Conservation (phyloP, 2,329 filamentous ascomycete genomes). For the Colletotrichum lentis region DNA sequence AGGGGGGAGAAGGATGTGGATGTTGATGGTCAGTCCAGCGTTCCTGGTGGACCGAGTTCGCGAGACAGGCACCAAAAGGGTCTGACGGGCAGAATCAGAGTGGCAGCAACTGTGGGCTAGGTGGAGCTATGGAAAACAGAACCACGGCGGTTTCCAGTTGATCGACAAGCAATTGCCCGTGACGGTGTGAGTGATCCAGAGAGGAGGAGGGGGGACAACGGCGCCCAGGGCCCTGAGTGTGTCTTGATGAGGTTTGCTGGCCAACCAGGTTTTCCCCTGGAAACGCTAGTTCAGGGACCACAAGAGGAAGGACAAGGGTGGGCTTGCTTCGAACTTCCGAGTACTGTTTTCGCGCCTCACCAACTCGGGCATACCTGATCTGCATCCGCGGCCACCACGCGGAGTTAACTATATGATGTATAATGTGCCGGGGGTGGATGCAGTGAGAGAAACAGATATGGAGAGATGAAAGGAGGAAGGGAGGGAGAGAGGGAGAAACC, state of each 20-base stretch:
- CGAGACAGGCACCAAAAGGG: constrained; percentile 10
- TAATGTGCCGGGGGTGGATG: background rate
- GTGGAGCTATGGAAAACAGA: constrained; percentile 6
- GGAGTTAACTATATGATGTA: background rate
- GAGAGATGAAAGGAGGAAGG: background rate
- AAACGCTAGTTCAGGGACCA: constrained; percentile 30
- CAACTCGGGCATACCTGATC: background rate
- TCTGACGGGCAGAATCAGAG: constrained; percentile 24
- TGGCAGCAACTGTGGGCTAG: constrained; percentile 10
- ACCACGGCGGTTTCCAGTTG: constrained; percentile 15
- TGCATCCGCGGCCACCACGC: background rate
- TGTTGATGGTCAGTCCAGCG: constrained; percentile 1
- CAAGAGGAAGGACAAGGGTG: constrained; percentile 33
- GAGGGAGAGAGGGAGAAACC: background rate
- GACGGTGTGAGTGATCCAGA: constrained; percentile 22
- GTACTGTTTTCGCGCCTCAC: constrained; percentile 1
- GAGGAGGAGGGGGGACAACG: background rate
- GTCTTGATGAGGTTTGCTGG: background rate
- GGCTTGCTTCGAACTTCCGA: constrained; percentile 4
- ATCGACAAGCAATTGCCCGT: constrained; percentile 32
- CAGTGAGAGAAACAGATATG: background rate
- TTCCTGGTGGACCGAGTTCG: constrained; percentile 14
- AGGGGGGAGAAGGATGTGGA: constrained; percentile 3
- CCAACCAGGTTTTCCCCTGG: constrained; percentile 26
- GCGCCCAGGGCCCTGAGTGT: constrained; percentile 17